Conservation (phyloP, 2,329 filamentous ascomycete genomes). For the Zarea fungicola region DNA sequence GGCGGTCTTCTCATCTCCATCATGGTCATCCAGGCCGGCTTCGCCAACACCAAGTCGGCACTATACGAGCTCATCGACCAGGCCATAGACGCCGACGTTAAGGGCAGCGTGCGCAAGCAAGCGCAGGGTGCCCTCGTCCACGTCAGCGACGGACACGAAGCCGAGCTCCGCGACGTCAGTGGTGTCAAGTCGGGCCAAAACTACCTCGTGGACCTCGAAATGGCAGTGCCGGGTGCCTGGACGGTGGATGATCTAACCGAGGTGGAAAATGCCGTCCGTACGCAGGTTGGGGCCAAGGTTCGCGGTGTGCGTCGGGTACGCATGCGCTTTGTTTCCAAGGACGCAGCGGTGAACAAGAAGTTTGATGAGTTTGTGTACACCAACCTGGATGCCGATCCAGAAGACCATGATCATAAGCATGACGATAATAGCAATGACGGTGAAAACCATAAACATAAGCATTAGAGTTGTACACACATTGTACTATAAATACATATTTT, state of each 20-base stretch:
- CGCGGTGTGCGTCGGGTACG: constrained; percentile 79
- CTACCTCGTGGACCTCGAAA: constrained; percentile 84
- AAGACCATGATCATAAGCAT: constrained; percentile 25
- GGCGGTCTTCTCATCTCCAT: constrained; percentile 88
- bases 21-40: constrained; percentile 88
- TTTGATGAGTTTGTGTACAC: constrained; percentile 76
- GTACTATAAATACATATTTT: constrained; percentile 6
- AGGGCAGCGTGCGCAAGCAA: constrained; percentile 63
- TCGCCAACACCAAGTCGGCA: constrained; percentile 75
- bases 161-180: constrained; percentile 72
- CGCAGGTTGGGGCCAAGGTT: constrained; percentile 68
- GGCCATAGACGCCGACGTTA: constrained; percentile 80
- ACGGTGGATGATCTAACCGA: constrained; percentile 64
- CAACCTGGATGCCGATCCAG: constrained; percentile 59
- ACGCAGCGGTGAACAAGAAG: constrained; percentile 49
- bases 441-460: constrained; percentile 8
- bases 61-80: constrained; percentile 88
- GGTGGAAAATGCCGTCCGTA: constrained; percentile 70
- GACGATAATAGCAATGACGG: constrained; percentile 1
- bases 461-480: constrained; percentile 1
- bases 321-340: constrained; percentile 73
- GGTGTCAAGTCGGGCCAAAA: constrained; percentile 96
- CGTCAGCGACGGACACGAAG: constrained; percentile 48
- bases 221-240: constrained; percentile 73
- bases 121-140: constrained; percentile 53